Evolutionary conservation across 192 early-diverging fungal genomes (phyloP).

Genomic region (Cetraspora pellucida): DNA sequence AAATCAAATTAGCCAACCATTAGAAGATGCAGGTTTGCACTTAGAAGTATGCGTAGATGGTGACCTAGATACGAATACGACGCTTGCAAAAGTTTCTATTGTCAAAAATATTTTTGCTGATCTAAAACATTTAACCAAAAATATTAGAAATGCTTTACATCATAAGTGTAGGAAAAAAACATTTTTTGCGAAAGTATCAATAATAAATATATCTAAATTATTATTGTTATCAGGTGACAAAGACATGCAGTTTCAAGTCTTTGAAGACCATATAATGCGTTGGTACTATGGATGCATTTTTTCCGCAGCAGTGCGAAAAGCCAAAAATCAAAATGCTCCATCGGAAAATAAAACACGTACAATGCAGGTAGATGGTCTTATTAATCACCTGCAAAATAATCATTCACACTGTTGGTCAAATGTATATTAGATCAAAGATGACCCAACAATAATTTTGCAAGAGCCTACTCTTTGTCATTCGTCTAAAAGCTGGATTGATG

Average conservation of each 20-base stretch:
- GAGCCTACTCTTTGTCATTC: not conserved
- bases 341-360: not conserved
- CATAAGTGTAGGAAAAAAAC: not conserved
- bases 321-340: not conserved
- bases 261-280: slow-evolving; percentile 1
- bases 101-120: not conserved
- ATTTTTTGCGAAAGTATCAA: not conserved
- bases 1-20: not conserved
- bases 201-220: not conserved
- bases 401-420: not conserved
- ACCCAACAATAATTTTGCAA: not conserved
- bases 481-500: not conserved
- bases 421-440: slow-evolving; percentile 1
- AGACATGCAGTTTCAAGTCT: not conserved
- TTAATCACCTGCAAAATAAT: not conserved
- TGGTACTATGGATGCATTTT: not conserved
- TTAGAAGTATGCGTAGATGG: not conserved
- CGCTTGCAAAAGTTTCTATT: not conserved
- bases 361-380: not conserved
- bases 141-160: not conserved
- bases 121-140: not conserved
- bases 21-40: not conserved
- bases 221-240: not conserved
- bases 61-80: not conserved
- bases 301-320: not conserved